phyloP scores from a whole-genome alignment of 1,284 basidiomycete genomes.

The Ganoderma boninense region DNA sequence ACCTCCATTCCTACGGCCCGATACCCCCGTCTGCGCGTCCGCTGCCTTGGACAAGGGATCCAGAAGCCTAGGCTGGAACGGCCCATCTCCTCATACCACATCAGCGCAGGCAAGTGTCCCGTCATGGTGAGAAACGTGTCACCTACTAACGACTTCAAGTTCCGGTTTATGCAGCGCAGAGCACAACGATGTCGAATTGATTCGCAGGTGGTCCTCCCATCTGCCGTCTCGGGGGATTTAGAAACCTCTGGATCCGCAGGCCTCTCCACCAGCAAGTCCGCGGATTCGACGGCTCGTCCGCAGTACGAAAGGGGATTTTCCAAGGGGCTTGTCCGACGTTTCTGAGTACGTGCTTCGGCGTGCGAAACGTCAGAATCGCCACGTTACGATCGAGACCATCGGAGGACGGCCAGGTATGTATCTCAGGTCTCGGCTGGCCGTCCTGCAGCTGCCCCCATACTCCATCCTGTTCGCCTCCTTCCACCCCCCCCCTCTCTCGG shows the following conservation, averaged over 20 bases:
- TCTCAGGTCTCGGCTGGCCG: background rate
- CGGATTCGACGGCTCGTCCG: background rate
- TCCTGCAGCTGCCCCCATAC: background rate
- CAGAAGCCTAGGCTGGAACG: background rate
- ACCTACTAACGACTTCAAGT: background rate
- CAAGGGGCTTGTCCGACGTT: background rate
- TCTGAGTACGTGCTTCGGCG: background rate
- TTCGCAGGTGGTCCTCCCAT: background rate
- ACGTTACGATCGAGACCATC: constrained; percentile 2
- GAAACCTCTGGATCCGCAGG: background rate
- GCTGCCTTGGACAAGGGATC: background rate
- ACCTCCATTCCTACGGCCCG: background rate
- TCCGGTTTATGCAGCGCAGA: background rate
- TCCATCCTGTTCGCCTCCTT: background rate
- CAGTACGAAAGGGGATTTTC: background rate
- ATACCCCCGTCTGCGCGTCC: background rate
- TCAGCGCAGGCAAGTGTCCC: background rate
- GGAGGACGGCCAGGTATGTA: background rate
- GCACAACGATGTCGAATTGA: background rate
- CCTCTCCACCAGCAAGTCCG: background rate
- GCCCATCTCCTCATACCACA: background rate
- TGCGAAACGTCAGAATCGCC: background rate
- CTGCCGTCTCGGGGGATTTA: background rate
- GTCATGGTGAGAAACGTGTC: background rate
- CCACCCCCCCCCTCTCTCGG: background rate